phyloP scores from a whole-genome alignment of 176 grass and related monocot species.

The Bonia amplexicaulis region DNA sequence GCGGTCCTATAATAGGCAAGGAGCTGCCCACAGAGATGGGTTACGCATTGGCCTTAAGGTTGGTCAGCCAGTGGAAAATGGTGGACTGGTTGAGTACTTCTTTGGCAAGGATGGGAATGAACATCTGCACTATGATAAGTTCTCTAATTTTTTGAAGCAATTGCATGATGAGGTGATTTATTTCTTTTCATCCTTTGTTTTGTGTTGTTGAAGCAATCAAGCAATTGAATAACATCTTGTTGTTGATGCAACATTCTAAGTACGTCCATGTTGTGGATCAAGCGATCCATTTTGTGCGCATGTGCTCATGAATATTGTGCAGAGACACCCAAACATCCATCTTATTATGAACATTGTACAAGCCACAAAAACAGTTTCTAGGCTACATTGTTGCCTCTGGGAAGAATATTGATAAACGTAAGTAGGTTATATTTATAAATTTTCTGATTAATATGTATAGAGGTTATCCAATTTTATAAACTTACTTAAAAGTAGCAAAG shows the following conservation, averaged over 20 bases:
- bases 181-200: slow-evolving; percentile 5
- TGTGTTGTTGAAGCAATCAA: neutral
- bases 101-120: slow-evolving; percentile 86
- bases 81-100: slow-evolving; percentile 85
- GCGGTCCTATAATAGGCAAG: slow-evolving; percentile 89
- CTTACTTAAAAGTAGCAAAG: neutral
- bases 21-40: slow-evolving; percentile 76
- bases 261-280: neutral
- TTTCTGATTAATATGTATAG: neutral
- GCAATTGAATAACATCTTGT: neutral
- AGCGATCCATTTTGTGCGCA: neutral
- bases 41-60: slow-evolving; percentile 70
- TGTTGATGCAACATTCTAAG: neutral
- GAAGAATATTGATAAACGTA: slow-evolving; percentile 5
- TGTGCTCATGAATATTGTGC: neutral
- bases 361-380: neutral
- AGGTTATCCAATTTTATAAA: neutral
- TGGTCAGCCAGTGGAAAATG: slow-evolving; percentile 60
- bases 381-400: neutral
- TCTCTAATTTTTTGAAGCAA: slow-evolving; percentile 73
- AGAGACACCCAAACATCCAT: neutral
- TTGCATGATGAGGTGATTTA: slow-evolving; percentile 79
- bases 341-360: neutral
- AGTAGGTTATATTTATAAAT: neutral
- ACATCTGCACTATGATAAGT: slow-evolving; percentile 73